Conservation (phyloP, 495 filamentous ascomycete genomes). For the Neurospora sp. region DNA sequence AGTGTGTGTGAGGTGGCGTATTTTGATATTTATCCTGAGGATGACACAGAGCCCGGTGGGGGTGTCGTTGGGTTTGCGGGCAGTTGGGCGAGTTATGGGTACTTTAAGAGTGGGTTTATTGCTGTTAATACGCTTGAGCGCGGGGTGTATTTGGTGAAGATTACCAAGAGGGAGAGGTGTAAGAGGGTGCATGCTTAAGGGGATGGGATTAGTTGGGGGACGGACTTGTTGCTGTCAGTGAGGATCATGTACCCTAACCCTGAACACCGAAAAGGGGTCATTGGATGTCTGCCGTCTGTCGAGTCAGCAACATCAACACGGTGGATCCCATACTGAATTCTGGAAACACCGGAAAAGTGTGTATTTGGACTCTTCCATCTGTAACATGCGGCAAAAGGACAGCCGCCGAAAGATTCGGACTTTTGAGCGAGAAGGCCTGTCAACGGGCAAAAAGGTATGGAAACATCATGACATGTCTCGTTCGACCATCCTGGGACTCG, state of each 20-base stretch:
- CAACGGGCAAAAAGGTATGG: neutral
- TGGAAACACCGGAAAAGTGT: neutral
- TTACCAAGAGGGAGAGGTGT: neutral
- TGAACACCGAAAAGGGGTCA: neutral
- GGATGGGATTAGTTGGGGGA: no score
- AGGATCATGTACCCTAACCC: neutral
- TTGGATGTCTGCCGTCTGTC: neutral
- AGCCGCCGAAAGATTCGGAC: neutral
- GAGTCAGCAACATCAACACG: neutral
- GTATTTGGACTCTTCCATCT: neutral
- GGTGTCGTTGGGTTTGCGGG: slow-evolving; percentile 42
- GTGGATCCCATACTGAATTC: neutral
- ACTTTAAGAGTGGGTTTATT: slow-evolving; percentile 44
- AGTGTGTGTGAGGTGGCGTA: slow-evolving; percentile 43
- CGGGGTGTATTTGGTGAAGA: slow-evolving; percentile 38
- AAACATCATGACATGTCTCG: neutral
- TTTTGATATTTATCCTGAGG: slow-evolving; percentile 52
- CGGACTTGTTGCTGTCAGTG: no score
- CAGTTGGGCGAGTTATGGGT: slow-evolving; percentile 43
- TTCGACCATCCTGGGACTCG: neutral
- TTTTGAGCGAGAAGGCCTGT: no score
- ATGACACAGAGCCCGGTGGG: slow-evolving; percentile 32
- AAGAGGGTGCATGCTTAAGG: neutral
- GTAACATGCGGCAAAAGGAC: neutral
- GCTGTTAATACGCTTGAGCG: slow-evolving; percentile 49